Percentiles rank a stretch among this genome's conserved stretches.
Evolutionary conservation across 2,329 filamentous ascomycete species (phyloP).

Genomic region (Colletotrichum spinosum): DNA sequence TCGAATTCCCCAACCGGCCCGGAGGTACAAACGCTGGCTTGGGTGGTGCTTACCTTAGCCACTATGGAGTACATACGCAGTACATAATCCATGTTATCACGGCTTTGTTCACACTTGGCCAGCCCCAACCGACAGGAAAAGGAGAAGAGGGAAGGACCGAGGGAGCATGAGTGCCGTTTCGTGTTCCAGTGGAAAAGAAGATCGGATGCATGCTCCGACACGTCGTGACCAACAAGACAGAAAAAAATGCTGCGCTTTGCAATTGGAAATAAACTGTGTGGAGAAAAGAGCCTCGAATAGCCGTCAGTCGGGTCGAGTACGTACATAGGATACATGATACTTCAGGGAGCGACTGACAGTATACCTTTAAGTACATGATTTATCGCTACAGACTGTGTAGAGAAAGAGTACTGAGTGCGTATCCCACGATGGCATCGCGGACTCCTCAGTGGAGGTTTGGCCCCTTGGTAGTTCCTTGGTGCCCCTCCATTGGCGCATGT

Average conservation of each 20-base stretch:
- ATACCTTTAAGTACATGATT: background rate
- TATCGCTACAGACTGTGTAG: background rate
- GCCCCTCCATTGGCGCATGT: slow-evolving; percentile 38
- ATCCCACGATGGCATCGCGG: slow-evolving; percentile 10
- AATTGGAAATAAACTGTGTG: slow-evolving; percentile 27
- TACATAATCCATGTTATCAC: no score
- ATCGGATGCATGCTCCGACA: slow-evolving; percentile 28
- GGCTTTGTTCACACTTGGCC: no score
- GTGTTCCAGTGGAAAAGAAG: background rate
- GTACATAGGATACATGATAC: background rate
- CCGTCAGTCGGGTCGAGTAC: slow-evolving; percentile 20
- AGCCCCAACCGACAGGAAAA: background rate
- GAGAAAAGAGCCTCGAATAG: slow-evolving; percentile 37
- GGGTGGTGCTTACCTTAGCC: slow-evolving; percentile 9
- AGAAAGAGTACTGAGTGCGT: slow-evolving; percentile 16
- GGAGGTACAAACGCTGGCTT: slow-evolving; percentile 1
- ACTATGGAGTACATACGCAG: background rate
- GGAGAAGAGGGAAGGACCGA: background rate
- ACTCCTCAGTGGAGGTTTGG: slow-evolving; percentile 24
- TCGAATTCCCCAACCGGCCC: slow-evolving; percentile 21
- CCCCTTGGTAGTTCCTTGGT: slow-evolving; percentile 34
- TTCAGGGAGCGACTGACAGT: background rate
- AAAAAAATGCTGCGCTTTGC: background rate
- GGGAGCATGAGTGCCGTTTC: background rate
- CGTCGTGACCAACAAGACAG: slow-evolving; percentile 18